These are phyloP conservation scores for Cryphonectria nitschkei DNA, from an alignment of 2,329 filamentous ascomycete genomes.

Conservation along the genomic window DNA sequence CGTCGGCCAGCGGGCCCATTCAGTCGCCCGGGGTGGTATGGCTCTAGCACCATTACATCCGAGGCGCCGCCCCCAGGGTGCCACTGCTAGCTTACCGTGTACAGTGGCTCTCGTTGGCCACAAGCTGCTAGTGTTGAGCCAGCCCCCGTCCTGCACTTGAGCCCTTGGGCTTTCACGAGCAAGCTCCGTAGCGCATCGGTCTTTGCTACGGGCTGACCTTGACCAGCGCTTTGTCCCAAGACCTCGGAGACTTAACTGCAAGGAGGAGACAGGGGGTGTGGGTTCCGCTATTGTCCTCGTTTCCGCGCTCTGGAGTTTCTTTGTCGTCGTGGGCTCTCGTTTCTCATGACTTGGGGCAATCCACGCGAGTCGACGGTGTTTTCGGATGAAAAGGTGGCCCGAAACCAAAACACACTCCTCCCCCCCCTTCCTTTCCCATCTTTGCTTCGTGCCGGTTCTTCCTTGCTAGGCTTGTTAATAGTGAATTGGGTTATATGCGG, in stretches of 20 bases:
- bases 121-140: neutral
- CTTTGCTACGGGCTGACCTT: neutral
- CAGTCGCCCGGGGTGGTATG: neutral
- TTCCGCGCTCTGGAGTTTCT: neutral
- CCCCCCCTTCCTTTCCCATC: no score
- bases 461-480: neutral
- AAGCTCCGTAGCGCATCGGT: no score
- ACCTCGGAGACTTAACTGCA: neutral
- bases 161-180: no score
- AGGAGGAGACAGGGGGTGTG: neutral
- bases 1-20: conserved; percentile 7
- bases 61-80: neutral
- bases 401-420: neutral
- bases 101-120: neutral
- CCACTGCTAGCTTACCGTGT: neutral
- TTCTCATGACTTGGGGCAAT: neutral
- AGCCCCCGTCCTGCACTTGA: no score
- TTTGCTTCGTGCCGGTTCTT: neutral
- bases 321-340: neutral
- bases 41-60: neutral
- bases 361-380: neutral
- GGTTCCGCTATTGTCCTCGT: neutral
- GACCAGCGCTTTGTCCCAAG: no score
- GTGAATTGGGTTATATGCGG: neutral
- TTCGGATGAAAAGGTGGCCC: conserved; percentile 4